Evolutionary conservation across 208 protist genomes (phyloP).

Genomic region (Leishmania guyanensis): DNA sequence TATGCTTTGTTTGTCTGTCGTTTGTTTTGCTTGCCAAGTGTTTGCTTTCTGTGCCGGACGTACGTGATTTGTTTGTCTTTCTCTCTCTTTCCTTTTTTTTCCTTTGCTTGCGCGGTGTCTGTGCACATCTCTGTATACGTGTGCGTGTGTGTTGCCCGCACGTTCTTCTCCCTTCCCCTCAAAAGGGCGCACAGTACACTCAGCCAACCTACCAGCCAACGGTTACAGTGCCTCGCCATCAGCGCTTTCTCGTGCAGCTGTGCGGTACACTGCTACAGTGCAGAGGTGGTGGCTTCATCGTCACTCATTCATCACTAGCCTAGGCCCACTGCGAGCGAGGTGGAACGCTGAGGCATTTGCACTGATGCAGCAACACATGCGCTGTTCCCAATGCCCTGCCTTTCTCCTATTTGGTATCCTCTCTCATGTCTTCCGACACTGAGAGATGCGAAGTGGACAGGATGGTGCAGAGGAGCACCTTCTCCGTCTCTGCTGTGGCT

Average conservation of each 20-base stretch:
- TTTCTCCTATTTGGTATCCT: neutral
- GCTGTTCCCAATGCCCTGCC: neutral
- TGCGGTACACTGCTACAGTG: neutral
- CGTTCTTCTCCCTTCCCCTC: neutral
- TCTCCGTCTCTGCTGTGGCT: neutral
- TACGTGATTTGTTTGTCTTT: neutral
- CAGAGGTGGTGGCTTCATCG: neutral
- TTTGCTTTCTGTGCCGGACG: neutral
- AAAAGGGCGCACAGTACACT: neutral
- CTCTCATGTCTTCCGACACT: neutral
- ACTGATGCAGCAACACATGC: neutral
- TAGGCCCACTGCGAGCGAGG: neutral
- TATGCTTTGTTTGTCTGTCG: neutral
- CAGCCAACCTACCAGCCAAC: neutral
- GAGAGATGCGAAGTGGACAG: neutral
- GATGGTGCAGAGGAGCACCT: neutral
- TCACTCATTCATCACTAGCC: neutral
- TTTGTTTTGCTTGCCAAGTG: neutral
- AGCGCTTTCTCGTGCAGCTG: neutral
- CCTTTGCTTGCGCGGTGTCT: neutral
- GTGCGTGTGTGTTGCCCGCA: neutral
- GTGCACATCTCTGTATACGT: neutral
- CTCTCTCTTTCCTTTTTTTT: slow-evolving; percentile 3
- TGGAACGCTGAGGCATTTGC: neutral
- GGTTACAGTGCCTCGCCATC: neutral